phyloP scores from a whole-genome alignment of 2,329 filamentous ascomycete genomes.

The Phoma sp. region DNA sequence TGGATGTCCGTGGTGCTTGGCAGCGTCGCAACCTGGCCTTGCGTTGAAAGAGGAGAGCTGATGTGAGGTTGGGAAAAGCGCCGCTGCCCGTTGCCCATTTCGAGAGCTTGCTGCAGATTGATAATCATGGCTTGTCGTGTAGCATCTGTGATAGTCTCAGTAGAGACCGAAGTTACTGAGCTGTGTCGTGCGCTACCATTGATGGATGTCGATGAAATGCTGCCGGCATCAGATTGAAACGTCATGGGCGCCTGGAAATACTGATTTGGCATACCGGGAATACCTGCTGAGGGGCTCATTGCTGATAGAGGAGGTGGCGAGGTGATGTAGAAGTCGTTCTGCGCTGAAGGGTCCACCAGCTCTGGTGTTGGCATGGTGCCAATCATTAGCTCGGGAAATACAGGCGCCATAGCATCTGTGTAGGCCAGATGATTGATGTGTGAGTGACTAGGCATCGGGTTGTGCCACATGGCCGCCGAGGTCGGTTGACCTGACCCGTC shows the following conservation, averaged over 20 bases:
- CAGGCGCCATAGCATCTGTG: slow-evolving; percentile 73
- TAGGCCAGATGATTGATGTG: slow-evolving; percentile 71
- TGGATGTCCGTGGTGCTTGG: slow-evolving; percentile 86
- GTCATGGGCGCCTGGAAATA: slow-evolving; percentile 71
- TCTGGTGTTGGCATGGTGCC: slow-evolving; percentile 78
- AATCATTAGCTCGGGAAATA: slow-evolving; percentile 75
- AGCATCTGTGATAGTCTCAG: slow-evolving; percentile 70
- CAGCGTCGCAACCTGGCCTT: slow-evolving; percentile 61
- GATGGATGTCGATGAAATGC: slow-evolving; percentile 70
- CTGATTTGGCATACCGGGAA: slow-evolving; percentile 67
- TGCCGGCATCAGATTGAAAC: slow-evolving; percentile 71
- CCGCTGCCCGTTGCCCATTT: slow-evolving; percentile 59
- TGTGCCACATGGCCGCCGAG: slow-evolving; percentile 49
- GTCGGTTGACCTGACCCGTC: slow-evolving; percentile 65
- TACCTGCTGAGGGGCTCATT: slow-evolving; percentile 70
- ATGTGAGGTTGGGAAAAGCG: slow-evolving; percentile 66
- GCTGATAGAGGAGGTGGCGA: slow-evolving; percentile 78
- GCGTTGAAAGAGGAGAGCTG: slow-evolving; percentile 58
- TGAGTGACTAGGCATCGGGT: slow-evolving; percentile 68
- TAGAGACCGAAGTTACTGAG: slow-evolving; percentile 66
- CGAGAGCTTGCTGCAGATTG: slow-evolving; percentile 65
- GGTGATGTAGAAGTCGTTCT: slow-evolving; percentile 76
- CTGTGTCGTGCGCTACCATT: slow-evolving; percentile 69
- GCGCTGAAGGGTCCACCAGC: slow-evolving; percentile 71
- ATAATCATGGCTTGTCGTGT: slow-evolving; percentile 68